phyloP scores from a whole-genome alignment of 768 basidiomycete species.

The Tricholoma flavovirens region DNA sequence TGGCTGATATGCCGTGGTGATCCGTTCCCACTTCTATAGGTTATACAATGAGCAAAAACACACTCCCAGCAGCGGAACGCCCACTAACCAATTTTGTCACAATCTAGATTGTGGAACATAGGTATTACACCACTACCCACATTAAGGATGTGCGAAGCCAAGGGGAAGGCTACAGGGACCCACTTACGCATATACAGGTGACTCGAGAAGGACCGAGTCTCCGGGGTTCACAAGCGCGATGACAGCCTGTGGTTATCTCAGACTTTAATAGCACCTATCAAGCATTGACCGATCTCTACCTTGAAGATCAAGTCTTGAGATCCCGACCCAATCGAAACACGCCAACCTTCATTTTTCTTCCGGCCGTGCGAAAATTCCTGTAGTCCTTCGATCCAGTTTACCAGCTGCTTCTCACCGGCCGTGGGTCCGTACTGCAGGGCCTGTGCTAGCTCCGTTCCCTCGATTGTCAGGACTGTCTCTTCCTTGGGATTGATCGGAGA shows the following conservation, averaged over 20 bases:
- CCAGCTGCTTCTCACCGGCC: constrained; percentile 56
- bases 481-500: constrained; percentile 40
- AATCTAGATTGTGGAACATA: constrained; percentile 46
- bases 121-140: constrained; percentile 41
- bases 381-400: constrained; percentile 64
- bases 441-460: constrained; percentile 51
- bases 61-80: neutral
- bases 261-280: constrained; percentile 9
- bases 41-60: neutral
- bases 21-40: constrained; percentile 65
- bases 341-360: constrained; percentile 61
- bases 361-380: constrained; percentile 70
- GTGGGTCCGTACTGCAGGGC: constrained; percentile 78
- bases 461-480: constrained; percentile 48
- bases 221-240: constrained; percentile 66
- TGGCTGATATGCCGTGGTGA: constrained; percentile 54
- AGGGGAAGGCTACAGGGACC: neutral
- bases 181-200: constrained; percentile 65
- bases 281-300: constrained; percentile 34
- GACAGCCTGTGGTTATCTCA: constrained; percentile 50
- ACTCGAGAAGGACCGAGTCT: constrained; percentile 75
- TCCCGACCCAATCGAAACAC: constrained; percentile 65
- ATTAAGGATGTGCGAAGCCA: constrained; percentile 6
- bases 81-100: constrained; percentile 53
- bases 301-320: constrained; percentile 90